Conservation (phyloP, 2,329 filamentous ascomycete genomes). For the Neopestalotiopsis rosae region DNA sequence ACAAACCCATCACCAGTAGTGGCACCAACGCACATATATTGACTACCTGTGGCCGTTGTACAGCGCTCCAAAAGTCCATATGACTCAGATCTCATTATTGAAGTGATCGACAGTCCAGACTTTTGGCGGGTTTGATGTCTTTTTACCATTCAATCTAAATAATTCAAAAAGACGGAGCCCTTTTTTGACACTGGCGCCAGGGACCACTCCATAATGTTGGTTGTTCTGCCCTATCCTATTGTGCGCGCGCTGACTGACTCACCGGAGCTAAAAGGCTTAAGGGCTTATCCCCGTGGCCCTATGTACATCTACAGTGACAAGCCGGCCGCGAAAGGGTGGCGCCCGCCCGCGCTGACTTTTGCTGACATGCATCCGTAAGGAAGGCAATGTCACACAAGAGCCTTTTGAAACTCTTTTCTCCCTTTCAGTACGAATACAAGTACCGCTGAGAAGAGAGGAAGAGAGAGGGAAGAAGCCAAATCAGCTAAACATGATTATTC, state of each 20-base stretch:
- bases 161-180: not conserved
- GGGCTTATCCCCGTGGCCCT: not conserved
- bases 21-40: not conserved
- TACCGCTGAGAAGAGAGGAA: too few relatives aligned
- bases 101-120: not conserved
- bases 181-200: not conserved
- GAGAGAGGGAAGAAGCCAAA: not conserved
- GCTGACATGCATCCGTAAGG: slow-evolving; percentile 1
- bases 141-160: not conserved
- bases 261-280: not conserved
- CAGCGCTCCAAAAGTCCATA: not conserved
- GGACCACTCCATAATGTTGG: not conserved
- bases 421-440: too few relatives aligned
- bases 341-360: not conserved
- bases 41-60: not conserved
- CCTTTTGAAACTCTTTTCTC: not conserved
- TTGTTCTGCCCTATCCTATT: not conserved
- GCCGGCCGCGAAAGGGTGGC: not conserved
- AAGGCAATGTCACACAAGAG: not conserved
- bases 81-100: not conserved
- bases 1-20: not conserved
- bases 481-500: not conserved
- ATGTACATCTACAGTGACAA: not conserved
- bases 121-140: not conserved
- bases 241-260: not conserved